Base-by-base conservation (phyloP, 768 basidiomycete species). In the Termitomyces heimii region DNA sequence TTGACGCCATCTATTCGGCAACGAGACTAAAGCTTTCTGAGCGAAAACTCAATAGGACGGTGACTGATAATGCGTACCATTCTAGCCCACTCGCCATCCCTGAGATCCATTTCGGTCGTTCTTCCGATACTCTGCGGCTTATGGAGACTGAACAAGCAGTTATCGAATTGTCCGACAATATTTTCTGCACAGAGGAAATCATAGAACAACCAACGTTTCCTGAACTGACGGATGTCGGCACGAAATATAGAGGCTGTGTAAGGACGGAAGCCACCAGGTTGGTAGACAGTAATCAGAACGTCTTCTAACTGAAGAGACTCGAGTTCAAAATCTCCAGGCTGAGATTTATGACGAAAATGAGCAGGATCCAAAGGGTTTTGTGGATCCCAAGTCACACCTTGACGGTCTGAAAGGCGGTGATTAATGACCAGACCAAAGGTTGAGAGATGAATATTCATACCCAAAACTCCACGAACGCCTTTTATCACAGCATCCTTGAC, bases 91-190 rank as follows among this genome's bases (percentile, higher is more conserved):
- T 86, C 82, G 18, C 86, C 86, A 66, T 94, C 88, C 67, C 87
- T 84, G 32, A 90, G 67, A 59, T 96, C 94, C 65, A 85, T 89
- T 66, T 92, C 88, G 47, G 85, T 92, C 5, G 92, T 94, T 60
- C 92, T 78, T 1, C 95, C 93, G 51, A 98, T 92, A 68, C 92
- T 96, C 74, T 98, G 96, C 6, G 96, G 96, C 66, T 86, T 89
- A 66, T 98, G 97, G 61, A 99, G 68, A 68, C 95, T 98, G 75
- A 97, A 97, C 20, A 99, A 68, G 65, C 97, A 99, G 67, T 98
- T 98, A 69, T 99, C 97, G 61, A 94, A 92, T 69, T 99, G 97
- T 4, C 97, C 97, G 9, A 97, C 96, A 42, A 98, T 89, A 61
- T 89, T 92, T 67, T 98, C 95, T 0, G 97, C 95, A n/a, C 80